Percentiles rank a stretch among this genome's conserved stretches.
phyloP scores from a whole-genome alignment of 371 early-diverging fungal species.

The Lichtheimia ramosa region DNA sequence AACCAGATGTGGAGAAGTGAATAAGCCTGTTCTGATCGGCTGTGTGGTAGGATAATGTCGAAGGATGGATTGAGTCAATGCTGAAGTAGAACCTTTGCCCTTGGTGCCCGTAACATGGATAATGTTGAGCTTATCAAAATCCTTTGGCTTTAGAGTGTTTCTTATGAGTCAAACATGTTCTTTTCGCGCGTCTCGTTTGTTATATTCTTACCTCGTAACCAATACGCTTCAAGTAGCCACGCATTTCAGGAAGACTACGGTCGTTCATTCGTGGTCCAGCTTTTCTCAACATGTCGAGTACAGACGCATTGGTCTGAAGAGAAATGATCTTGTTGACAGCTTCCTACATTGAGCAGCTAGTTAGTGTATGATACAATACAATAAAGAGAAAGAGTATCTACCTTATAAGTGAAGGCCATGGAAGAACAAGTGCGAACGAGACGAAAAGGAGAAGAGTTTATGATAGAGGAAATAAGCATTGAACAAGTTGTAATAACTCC shows the following conservation, averaged over 20 bases:
- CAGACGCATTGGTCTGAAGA: constrained; percentile 81
- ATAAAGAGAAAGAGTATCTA: background rate
- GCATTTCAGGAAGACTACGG: constrained; percentile 72
- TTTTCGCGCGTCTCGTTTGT: background rate
- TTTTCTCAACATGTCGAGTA: constrained; percentile 70
- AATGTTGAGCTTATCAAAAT: constrained; percentile 71
- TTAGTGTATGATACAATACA: background rate
- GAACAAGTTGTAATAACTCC: no score
- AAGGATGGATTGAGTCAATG: constrained; percentile 70
- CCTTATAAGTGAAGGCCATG: constrained; percentile 15
- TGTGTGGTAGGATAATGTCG: constrained; percentile 32
- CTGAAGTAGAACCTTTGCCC: constrained; percentile 86
- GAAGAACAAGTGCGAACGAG: constrained; percentile 6
- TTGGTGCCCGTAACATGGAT: constrained; percentile 89
- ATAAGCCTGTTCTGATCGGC: constrained; percentile 71
- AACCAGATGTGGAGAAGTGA: constrained; percentile 92
- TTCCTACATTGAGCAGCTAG: constrained; percentile 60
- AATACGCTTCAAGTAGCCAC: constrained; percentile 60
- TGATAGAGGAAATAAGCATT: no score
- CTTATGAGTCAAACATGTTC: background rate
- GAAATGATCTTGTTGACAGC: constrained; percentile 78
- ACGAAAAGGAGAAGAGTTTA: background rate
- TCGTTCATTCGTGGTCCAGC: constrained; percentile 73
- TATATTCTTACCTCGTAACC: constrained; percentile 65
- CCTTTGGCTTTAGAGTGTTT: constrained; percentile 9